Evolutionary conservation across 768 basidiomycete genomes (phyloP), one percentile per base, ranked within the genome.

Genomic region (Zangia roseola): DNA sequence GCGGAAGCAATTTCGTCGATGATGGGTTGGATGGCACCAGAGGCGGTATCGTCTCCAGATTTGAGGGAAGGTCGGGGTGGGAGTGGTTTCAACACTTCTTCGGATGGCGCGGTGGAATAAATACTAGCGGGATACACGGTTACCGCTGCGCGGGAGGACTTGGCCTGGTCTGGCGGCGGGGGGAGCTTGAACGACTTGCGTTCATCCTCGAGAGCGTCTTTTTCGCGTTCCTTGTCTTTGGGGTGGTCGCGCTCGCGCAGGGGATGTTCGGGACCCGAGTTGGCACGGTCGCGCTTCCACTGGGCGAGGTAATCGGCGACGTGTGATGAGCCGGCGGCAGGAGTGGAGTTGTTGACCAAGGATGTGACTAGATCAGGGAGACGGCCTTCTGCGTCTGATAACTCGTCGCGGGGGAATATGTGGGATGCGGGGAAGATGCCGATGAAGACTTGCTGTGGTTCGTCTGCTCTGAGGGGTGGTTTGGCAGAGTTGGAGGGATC

Each of bases 1-100:
- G 95, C 94, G 8, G 92, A 95, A 0, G 95, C 91, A 56, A 98
- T 95, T 73, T 98, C 95, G 69, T 98, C 95, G 43, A 98, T 83
- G 62, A 98, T 86, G 10, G 95, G 95, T 62, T 97, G 94, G 3
- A 68, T 72, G 19, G 77, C 75, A 10, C 95, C 95, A 0, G 87
- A 85, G 4, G 81, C 77, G 2, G 95, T 98, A 58, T 97, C 94
- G 63, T 97, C 95, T 31, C 91, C 92, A 10, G 92, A 91, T 54
- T 94, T 94, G 40, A 97, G 79, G n/a, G 88, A 91, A 6, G 95
- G 95, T 37, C 97, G 82, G 4, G 92, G 94, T 9, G 92, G 93
- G 6, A 87, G 73, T 2, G 85, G 87, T 63, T 92, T 90, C 57
- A 78, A 62, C 14, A 79, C 69, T 40, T 83, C 81, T 25, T 86